Conservation (phyloP, 1,284 basidiomycete species). For the Tilletia caries region DNA sequence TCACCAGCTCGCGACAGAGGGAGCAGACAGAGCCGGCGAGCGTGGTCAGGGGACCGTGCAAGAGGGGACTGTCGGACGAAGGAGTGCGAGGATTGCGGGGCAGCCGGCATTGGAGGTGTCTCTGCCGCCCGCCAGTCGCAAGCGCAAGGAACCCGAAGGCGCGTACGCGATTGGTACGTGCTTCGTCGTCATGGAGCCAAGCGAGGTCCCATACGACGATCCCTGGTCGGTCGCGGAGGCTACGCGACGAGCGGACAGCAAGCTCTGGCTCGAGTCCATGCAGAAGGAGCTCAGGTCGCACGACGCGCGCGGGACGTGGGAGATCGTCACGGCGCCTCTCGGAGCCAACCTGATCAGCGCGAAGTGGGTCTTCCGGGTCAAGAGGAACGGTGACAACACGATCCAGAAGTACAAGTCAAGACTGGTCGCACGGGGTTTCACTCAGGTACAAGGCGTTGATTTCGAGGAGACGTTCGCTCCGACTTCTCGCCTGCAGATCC, state of each 20-base stretch:
- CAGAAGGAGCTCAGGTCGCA: constrained; percentile 45
- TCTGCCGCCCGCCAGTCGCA: background rate
- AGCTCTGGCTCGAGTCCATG: constrained; percentile 49
- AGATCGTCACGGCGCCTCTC: constrained; percentile 32
- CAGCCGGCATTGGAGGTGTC: background rate
- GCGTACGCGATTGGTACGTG: background rate
- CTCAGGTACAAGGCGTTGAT: constrained; percentile 56
- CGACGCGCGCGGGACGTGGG: constrained; percentile 39
- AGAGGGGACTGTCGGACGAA: background rate
- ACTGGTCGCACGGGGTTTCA: constrained; percentile 57
- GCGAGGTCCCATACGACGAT: too few species aligned
- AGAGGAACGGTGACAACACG: constrained; percentile 51
- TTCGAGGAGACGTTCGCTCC: constrained; percentile 57
- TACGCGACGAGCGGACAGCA: constrained; percentile 34
- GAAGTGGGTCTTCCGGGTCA: constrained; percentile 56
- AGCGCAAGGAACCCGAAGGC: background rate
- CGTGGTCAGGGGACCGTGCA: background rate
- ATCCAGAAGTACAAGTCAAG: constrained; percentile 54
- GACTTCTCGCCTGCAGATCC: constrained; percentile 52
- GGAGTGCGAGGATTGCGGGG: background rate
- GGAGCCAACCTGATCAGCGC: constrained; percentile 41
- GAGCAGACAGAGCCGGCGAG: background rate
- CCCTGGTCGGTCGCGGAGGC: constrained; percentile 42
- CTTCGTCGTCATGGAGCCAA: background rate
- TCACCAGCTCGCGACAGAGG: background rate